Base-by-base conservation (phyloP, 2,329 filamentous ascomycete genomes). In the Aspergillus pseudoterreus region DNA sequence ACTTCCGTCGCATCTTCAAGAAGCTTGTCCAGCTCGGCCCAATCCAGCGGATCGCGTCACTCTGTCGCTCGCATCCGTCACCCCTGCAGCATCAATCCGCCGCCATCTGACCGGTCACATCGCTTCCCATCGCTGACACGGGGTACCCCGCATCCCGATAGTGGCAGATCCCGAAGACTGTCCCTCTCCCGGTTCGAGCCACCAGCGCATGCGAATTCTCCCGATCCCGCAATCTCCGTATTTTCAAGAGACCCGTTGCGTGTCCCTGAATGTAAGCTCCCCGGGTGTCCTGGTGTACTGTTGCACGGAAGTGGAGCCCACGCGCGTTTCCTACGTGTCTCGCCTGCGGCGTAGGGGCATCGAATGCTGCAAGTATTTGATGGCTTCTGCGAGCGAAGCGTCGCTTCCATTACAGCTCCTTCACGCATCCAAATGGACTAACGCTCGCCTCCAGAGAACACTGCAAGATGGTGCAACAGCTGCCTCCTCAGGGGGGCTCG, bases 401-500 rank as follows among this genome's bases (percentile, higher is more conserved):
- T 24, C 17, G 51, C 24, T 38, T 38, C 43, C 10, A 17, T 33
- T 24, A 43, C 39, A n/a, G 5, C 17, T 45, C 22, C 33, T 10
- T 21, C 45, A 42, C 9, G 9, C 21, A 12, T 17, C n/a, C 10
- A 33, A 33, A n/a, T 43, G 14, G 12, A 42, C 49, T 51, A 44
- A 51, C 38, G 9, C 36, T 46, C 43, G 50, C 55, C 50, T 47
- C 45, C 15, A 5, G 11, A 24, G 52, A 43, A 53, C 32, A 21
- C 38, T 27, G 36, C 49, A 47, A 56, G 15, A 76, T 77, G 74
- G 72, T 71, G 54, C 71, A 76, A 57, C 73, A 71, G 61, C 62
- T 63, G 43, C 65, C 73, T 54, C 70, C 73, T 64, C 83, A 70
- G 49, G 78, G 75, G 68, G 80, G 81, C 60, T 85, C 83, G 56